Evolutionary conservation across 768 basidiomycete genomes (phyloP), one percentile per base, ranked within the genome.

Genomic region (Saitozyma podzolica): DNA sequence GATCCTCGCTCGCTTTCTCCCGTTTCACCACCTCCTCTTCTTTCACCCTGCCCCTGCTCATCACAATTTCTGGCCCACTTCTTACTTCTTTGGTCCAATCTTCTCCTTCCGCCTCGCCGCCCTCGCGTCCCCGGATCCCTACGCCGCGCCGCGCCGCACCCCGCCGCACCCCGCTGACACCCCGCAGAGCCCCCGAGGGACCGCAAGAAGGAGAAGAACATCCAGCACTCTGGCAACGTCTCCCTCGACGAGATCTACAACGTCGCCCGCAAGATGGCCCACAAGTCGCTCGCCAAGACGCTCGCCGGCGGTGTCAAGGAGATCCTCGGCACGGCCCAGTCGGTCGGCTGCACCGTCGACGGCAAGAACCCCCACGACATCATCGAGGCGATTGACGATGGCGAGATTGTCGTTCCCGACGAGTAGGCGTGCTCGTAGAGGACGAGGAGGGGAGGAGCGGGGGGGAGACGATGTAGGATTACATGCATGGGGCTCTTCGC

Each of bases 201-300:
- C 84, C 89, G 96, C 69, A 99, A 99, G 83, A 99, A 99, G 88
- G 95, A 99, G 86, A 99, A 99, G 86, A 99, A 98, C 86, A 96
- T 99, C 84, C 97, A 97, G 82, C 96, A 98, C 86, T 82, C 82
- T 66, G 96, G 96, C 64, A 98, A 97, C 84, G 85, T 99, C 69
- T 77, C 92, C 60, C 84, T 97, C 60, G 92, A 95, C 76, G 92
- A 96, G 81, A 92, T 99, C 77, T 82, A 90, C 79, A 89, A 92
- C 61, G 77, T 97, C 80, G 94, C 95, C 69, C 90, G 96, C 80
- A 95, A 87, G 67, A 95, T 99, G 93, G 89, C 85, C 82, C 83
- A 83, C 82, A 97, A 97, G 82, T 96, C 93, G 8, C 83, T 97
- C 63, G 89, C 94, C 70, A 97, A 94, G 85, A 87, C 88, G 69